These are phyloP conservation scores for Heliosperma pusillum DNA, from an alignment of 148 eudicot species.

Conservation along the genomic window DNA sequence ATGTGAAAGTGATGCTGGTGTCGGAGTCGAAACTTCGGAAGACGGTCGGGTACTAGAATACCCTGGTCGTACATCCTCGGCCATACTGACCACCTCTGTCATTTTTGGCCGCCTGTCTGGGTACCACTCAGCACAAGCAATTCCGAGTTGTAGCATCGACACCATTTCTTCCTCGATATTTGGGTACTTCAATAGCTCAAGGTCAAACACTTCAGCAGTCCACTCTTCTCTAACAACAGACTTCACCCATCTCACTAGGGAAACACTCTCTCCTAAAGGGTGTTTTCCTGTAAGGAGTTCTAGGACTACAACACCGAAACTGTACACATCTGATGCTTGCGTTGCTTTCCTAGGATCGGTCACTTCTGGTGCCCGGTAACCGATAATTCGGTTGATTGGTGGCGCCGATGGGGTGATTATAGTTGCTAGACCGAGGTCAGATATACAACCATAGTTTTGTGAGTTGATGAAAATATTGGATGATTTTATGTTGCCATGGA, in stretches of 20 bases:
- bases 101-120: slow-evolving; percentile 67
- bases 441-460: slow-evolving; percentile 49
- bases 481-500: slow-evolving; percentile 84
- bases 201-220: slow-evolving; percentile 91
- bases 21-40: slow-evolving; percentile 53
- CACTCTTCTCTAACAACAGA: slow-evolving; percentile 91
- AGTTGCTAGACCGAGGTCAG: slow-evolving; percentile 67
- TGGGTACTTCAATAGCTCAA: slow-evolving; percentile 57
- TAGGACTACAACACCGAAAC: slow-evolving; percentile 71
- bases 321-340: slow-evolving; percentile 74
- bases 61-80: slow-evolving; percentile 53
- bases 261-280: slow-evolving; percentile 54
- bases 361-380: slow-evolving; percentile 76
- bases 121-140: slow-evolving; percentile 51
- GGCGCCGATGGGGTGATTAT: slow-evolving; percentile 44
- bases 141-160: slow-evolving; percentile 66
- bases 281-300: slow-evolving; percentile 82
- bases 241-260: slow-evolving; percentile 73
- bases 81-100: slow-evolving; percentile 47
- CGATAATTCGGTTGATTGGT: slow-evolving; percentile 38
- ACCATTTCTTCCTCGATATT: slow-evolving; percentile 85
- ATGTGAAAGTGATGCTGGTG: slow-evolving; percentile 28
- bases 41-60: slow-evolving; percentile 33
- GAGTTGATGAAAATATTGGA: slow-evolving; percentile 73
- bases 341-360: slow-evolving; percentile 55